Evolutionary conservation across 2,329 filamentous ascomycete genomes (phyloP), one percentile per base, ranked within the genome.

Genomic region (Neonectria punicea): DNA sequence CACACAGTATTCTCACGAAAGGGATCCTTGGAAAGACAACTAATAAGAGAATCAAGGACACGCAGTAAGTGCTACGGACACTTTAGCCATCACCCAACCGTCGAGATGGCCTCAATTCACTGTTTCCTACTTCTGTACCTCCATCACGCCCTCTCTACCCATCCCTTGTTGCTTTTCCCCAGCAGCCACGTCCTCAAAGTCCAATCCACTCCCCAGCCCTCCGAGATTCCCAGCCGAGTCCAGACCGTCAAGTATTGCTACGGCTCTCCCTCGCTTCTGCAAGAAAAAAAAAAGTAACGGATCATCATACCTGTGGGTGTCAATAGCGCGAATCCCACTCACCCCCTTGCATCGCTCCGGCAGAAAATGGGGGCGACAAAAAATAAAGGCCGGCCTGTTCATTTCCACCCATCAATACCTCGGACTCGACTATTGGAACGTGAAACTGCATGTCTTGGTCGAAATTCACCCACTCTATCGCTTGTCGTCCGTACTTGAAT

Each of bases 401-500:
- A 39, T 39, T 39, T 39, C 36, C 36, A 3, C 36, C 14, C 6
- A 8, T 39, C 14, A 39, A 8, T 39, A 39, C 14, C 36, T 16
- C 14, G 14, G 36, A 39, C 36, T 39, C 14, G 36, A 39, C 36
- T 39, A n/a, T 39, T 39, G 36, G 39, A 43, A 10, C 39, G 39
- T 11, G 49, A 11, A 20, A 20, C 30, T 34, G 49, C 18, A 34
- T 50, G 25, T 51, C 30, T 51, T 51, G 49, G 30, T n/a, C 49
- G 32, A 34, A 51, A 39, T 34, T 51, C 11, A 20, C 34, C 30
- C 47, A 18, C n/a, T 51, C 49, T 51, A 51, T 51, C 49, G 49
- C 49, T 51, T 51, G 49, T 13, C 18, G 16, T n/a, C 39, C 39
- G 39, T 20, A 36, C 49, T 51, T 51, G 49, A 51, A 51, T 51